Conservation (phyloP, 768 basidiomycete species). For the Boletus bicolor region DNA sequence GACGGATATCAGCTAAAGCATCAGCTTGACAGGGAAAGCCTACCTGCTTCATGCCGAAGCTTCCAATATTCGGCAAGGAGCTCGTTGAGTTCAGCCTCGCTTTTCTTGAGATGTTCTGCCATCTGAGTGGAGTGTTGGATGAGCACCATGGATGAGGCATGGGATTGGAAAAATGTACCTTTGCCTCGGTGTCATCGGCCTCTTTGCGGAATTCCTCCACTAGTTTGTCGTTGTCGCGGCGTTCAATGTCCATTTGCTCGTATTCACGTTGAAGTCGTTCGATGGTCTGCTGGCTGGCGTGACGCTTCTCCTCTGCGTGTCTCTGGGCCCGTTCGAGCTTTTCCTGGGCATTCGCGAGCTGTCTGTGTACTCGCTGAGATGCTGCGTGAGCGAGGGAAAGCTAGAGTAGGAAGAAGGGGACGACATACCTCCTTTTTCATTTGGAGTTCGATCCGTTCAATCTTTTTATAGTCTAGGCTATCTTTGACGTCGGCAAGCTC, state of each 20-base stretch:
- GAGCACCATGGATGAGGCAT: background rate
- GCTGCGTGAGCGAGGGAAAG: background rate
- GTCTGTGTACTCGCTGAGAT: constrained; percentile 72
- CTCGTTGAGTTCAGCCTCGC: constrained; percentile 76
- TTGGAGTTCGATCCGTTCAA: constrained; percentile 67
- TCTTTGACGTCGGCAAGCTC: constrained; percentile 67
- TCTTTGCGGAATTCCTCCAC: constrained; percentile 73
- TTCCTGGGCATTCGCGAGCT: constrained; percentile 76
- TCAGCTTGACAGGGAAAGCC: background rate
- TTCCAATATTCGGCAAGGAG: constrained; percentile 83
- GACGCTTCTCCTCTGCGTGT: constrained; percentile 77
- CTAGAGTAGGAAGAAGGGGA: background rate
- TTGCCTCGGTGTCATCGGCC: constrained; percentile 62
- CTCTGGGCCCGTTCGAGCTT: constrained; percentile 77
- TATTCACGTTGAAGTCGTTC: constrained; percentile 76
- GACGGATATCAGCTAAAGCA: constrained; percentile 3
- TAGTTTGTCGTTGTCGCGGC: constrained; percentile 75
- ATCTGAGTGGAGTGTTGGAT: constrained; percentile 47
- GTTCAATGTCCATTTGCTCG: constrained; percentile 70
- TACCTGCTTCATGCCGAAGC: constrained; percentile 74
- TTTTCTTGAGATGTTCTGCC: constrained; percentile 68
- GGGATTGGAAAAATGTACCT: constrained; percentile 39
- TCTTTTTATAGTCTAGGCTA: constrained; percentile 66
- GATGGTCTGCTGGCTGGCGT: constrained; percentile 69
- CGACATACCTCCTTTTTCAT: constrained; percentile 61